Conservation (phyloP, 2,329 filamentous ascomycete genomes). For the Calonectria honghensis region DNA sequence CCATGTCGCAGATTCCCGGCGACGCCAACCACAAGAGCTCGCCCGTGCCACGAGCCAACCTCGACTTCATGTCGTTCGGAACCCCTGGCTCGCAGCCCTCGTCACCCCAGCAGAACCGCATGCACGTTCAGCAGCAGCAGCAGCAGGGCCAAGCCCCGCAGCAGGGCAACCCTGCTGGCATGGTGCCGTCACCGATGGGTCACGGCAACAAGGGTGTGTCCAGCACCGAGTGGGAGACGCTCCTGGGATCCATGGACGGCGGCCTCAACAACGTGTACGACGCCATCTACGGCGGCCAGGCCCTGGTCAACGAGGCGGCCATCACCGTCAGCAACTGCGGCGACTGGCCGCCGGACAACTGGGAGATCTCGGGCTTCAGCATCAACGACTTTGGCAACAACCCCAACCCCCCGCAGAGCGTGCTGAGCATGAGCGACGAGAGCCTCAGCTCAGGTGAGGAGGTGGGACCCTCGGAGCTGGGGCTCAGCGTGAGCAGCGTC, state of each 20-base stretch:
- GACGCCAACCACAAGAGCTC: constrained; percentile 54
- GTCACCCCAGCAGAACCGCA: constrained; percentile 68
- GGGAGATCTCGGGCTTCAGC: constrained; percentile 72
- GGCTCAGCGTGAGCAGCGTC: constrained; percentile 63
- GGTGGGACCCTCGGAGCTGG: constrained; percentile 66
- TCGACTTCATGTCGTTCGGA: constrained; percentile 76
- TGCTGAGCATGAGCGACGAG: constrained; percentile 75
- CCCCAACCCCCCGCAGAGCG: constrained; percentile 69
- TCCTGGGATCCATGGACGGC: constrained; percentile 86
- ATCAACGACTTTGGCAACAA: constrained; percentile 68
- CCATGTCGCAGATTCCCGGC: constrained; percentile 66
- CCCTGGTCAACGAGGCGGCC: constrained; percentile 67
- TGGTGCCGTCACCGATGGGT: constrained; percentile 45
- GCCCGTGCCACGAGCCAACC: constrained; percentile 61
- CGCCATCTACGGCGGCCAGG: constrained; percentile 83
- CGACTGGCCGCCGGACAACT: constrained; percentile 75
- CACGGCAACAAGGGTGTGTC: constrained; percentile 68
- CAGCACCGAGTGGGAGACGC: constrained; percentile 86
- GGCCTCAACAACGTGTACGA: constrained; percentile 90
- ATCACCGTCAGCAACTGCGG: constrained; percentile 63
- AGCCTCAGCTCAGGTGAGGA: constrained; percentile 75
- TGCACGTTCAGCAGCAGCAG: constrained; percentile 53
- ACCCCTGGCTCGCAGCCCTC: constrained; percentile 68
- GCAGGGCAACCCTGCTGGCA: constrained; percentile 54
- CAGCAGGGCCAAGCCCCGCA: constrained; percentile 45